These are phyloP conservation scores for Musa troglodytarum DNA, from an alignment of 176 grass and related monocot genomes.

Conservation along the genomic window DNA sequence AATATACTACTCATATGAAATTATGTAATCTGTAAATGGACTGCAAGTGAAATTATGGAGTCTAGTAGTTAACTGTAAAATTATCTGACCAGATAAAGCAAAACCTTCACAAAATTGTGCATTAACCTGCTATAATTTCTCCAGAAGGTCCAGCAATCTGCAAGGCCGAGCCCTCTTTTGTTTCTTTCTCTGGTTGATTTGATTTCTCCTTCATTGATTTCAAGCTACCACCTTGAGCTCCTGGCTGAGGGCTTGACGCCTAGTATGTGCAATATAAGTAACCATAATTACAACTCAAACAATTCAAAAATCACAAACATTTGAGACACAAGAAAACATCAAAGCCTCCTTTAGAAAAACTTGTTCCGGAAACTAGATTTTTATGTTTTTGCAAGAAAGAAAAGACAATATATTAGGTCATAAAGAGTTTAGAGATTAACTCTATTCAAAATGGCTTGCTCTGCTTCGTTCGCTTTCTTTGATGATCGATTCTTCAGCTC, in stretches of 20 bases:
- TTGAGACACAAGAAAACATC: slow-evolving; percentile 1
- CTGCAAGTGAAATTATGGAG: background rate
- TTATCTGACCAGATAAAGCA: background rate
- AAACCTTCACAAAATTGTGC: background rate
- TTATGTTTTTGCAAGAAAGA: no score
- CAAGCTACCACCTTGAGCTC: slow-evolving; percentile 27
- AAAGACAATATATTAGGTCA: no score
- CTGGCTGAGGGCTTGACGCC: slow-evolving; percentile 67
- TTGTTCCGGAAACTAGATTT: no score
- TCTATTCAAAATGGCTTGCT: slow-evolving; percentile 35
- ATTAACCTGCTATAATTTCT: slow-evolving; percentile 77
- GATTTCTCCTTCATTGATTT: slow-evolving; percentile 43
- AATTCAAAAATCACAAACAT: slow-evolving; percentile 5
- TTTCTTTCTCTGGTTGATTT: slow-evolving; percentile 38
- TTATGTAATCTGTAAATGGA: background rate
- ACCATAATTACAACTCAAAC: slow-evolving; percentile 8
- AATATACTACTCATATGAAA: background rate
- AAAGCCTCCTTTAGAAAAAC: background rate
- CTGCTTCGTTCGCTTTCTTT: slow-evolving; percentile 46
- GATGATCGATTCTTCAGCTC: slow-evolving; percentile 62
- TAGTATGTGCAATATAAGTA: slow-evolving; percentile 29
- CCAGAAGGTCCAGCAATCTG: slow-evolving; percentile 66
- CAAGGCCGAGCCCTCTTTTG: slow-evolving; percentile 57
- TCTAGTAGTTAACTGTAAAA: background rate
- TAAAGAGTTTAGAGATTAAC: slow-evolving; percentile 21